phyloP scores from a whole-genome alignment of 345 rosid species.

The Arabidopsis suecica region DNA sequence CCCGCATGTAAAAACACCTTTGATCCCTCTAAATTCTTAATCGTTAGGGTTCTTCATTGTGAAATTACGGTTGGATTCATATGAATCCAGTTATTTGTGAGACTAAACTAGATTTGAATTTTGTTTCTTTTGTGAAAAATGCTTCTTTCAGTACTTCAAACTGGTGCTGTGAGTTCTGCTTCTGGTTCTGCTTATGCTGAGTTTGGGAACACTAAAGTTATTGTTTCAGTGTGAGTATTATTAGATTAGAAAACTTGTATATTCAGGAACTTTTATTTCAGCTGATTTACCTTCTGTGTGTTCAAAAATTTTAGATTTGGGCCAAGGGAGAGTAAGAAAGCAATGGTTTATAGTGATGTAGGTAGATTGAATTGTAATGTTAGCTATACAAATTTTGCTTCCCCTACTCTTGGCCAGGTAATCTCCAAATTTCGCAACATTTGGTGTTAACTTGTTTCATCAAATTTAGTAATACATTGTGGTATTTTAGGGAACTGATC shows the following conservation, averaged over 20 bases:
- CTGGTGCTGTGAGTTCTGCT: constrained; percentile 86
- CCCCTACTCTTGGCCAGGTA: constrained; percentile 79
- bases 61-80: neutral
- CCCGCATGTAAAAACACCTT: constrained; percentile 69
- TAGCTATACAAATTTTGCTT: constrained; percentile 85
- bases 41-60: constrained; percentile 1
- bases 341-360: constrained; percentile 82
- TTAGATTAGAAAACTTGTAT: neutral
- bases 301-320: constrained; percentile 67
- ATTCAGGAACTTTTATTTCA: neutral
- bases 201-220: constrained; percentile 93
- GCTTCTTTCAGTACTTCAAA: constrained; percentile 65
- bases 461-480: constrained; percentile 1
- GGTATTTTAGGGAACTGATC: constrained; percentile 68
- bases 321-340: constrained; percentile 98
- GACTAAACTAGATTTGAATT: neutral
- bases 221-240: constrained; percentile 90
- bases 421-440: neutral
- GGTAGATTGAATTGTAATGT: constrained; percentile 89
- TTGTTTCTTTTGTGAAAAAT: neutral
- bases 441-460: constrained; percentile 28
- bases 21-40: neutral
- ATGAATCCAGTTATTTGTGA: neutral
- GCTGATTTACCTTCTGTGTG: neutral
- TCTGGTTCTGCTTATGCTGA: constrained; percentile 97